phyloP scores from a whole-genome alignment of 2,329 filamentous ascomycete genomes.

The Botrytis deweyae region DNA sequence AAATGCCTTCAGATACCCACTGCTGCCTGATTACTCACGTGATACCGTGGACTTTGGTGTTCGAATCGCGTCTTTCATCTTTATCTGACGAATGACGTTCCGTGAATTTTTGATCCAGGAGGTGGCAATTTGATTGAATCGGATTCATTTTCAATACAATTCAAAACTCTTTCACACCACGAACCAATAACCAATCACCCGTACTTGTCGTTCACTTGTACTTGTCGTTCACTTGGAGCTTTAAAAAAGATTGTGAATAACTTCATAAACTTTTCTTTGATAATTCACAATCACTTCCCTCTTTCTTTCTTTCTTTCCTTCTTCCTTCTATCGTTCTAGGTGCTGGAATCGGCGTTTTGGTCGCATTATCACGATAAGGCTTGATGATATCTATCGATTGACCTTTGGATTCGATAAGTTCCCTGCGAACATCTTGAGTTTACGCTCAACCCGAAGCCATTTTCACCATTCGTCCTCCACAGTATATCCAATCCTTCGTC shows the following conservation, averaged over 20 bases:
- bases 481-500: not conserved
- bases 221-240: not conserved
- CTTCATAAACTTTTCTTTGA: not conserved
- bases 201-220: not conserved
- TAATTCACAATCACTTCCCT: not conserved
- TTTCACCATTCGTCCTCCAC: not conserved
- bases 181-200: not conserved
- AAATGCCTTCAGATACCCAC: not conserved
- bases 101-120: not conserved
- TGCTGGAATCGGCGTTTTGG: too few species aligned
- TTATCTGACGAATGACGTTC: constrained; percentile 8
- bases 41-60: not conserved
- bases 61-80: not conserved
- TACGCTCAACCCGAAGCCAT: not conserved
- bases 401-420: constrained; percentile 1
- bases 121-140: not conserved
- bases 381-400: not conserved
- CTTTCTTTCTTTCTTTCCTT: not conserved
- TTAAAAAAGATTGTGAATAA: not conserved
- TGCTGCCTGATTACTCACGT: not conserved
- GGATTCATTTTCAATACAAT: not conserved
- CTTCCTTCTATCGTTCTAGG: not conserved
- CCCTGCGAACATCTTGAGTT: not conserved
- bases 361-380: not conserved
- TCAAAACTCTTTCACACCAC: not conserved